Evolutionary conservation across 2,329 filamentous ascomycete genomes (phyloP).

Genomic region (Ophiocordyceps camponoti-rufipedis): DNA sequence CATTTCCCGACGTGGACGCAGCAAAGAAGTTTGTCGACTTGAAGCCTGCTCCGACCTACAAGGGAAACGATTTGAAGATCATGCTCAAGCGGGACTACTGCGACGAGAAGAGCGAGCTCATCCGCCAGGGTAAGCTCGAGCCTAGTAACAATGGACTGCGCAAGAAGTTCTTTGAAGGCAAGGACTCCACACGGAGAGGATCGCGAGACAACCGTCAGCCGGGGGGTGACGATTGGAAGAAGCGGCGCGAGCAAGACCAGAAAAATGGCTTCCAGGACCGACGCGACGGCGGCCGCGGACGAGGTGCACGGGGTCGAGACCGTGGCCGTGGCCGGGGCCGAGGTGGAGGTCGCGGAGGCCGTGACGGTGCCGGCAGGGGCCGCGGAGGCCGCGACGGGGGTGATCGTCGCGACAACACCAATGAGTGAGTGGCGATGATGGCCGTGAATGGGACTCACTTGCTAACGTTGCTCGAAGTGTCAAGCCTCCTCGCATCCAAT

Average conservation of each 20-base stretch:
- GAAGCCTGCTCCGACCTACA: slow-evolving; percentile 69
- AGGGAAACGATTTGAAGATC: slow-evolving; percentile 60
- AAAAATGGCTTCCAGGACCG: slow-evolving; percentile 37
- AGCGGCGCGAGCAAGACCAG: slow-evolving; percentile 42
- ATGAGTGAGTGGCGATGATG: slow-evolving; percentile 11
- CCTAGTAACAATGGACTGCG: slow-evolving; percentile 25
- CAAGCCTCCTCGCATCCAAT: slow-evolving; percentile 20
- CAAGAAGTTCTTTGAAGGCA: slow-evolving; percentile 32
- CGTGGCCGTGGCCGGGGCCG: slow-evolving; percentile 21
- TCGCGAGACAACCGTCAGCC: slow-evolving; percentile 18
- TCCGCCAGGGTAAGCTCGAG: slow-evolving; percentile 50
- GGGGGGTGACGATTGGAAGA: slow-evolving; percentile 41
- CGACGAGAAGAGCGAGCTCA: slow-evolving; percentile 55
- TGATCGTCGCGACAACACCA: slow-evolving; percentile 11
- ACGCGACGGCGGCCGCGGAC: slow-evolving; percentile 23
- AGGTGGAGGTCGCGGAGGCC: slow-evolving; percentile 17
- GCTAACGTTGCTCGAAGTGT: slow-evolving; percentile 6
- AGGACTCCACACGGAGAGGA: slow-evolving; percentile 12
- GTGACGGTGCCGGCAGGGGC: slow-evolving; percentile 14
- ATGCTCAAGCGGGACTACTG: slow-evolving; percentile 83
- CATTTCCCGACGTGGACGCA: slow-evolving; percentile 65
- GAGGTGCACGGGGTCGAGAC: slow-evolving; percentile 20
- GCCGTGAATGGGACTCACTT: background rate
- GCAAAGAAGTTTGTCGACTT: slow-evolving; percentile 64
- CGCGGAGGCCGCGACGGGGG: slow-evolving; percentile 5